These are phyloP conservation scores for Zygoascus flipseniorum DNA, from an alignment of 805 yeast genomes.

Conservation along the genomic window DNA sequence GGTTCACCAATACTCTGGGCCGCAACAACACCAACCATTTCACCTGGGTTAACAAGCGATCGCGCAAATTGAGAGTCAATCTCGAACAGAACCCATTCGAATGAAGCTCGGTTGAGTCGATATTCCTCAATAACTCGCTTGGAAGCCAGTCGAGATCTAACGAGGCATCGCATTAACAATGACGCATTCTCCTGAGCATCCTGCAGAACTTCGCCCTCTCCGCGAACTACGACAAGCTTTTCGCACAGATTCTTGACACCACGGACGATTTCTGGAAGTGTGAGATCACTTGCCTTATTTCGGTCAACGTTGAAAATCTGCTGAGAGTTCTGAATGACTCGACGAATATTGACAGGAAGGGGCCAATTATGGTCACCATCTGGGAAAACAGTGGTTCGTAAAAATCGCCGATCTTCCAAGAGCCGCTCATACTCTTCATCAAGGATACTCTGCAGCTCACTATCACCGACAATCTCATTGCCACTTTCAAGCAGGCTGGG, in stretches of 20 bases:
- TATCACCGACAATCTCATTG: conserved; percentile 82
- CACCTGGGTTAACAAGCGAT: conserved; percentile 93
- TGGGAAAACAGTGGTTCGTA: conserved; percentile 74
- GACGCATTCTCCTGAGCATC: conserved; percentile 95
- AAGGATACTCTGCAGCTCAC: conserved; percentile 66
- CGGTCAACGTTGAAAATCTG: conserved; percentile 93
- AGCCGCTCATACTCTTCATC: conserved; percentile 83
- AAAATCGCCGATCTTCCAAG: conserved; percentile 61
- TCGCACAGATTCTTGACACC: conserved; percentile 63
- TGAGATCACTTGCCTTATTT: conserved; percentile 81
- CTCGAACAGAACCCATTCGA: conserved; percentile 94
- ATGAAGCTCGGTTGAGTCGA: conserved; percentile 73
- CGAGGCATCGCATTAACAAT: conserved; percentile 76
- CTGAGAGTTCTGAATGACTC: conserved; percentile 94
- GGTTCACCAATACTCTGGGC: conserved; percentile 99
- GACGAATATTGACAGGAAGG: conserved; percentile 91
- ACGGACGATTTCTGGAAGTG: conserved; percentile 67
- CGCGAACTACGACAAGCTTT: conserved; percentile 71
- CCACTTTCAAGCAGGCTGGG: conserved; percentile 81
- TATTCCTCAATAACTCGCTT: conserved; percentile 90
- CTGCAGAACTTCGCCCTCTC: conserved; percentile 57
- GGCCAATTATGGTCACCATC: conserved; percentile 98
- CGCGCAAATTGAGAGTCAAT: conserved; percentile 88
- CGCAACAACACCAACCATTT: conserved; percentile 96
- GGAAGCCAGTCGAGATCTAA: conserved; percentile 85